These are phyloP conservation scores for Backusella luteola DNA, from an alignment of 192 early-diverging fungal species.

Conservation along the genomic window DNA sequence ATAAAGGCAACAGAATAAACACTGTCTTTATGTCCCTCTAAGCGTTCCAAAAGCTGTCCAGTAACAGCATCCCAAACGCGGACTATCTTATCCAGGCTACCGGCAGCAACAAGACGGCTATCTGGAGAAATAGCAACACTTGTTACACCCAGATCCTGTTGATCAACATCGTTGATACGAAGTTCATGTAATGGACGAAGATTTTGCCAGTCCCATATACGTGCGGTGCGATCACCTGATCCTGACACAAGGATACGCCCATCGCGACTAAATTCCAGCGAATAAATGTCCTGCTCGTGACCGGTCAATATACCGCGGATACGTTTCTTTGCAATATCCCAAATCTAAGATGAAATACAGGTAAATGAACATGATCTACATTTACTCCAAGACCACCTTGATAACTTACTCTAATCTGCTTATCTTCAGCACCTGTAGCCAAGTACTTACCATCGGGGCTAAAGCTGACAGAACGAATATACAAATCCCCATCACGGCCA, in stretches of 20 bases:
- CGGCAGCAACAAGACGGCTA: constrained; percentile 85
- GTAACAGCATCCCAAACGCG: constrained; percentile 90
- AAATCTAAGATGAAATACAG: constrained; percentile 43
- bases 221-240: constrained; percentile 80
- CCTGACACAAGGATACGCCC: constrained; percentile 89
- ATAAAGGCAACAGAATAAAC: constrained; percentile 97
- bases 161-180: constrained; percentile 73
- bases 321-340: constrained; percentile 66
- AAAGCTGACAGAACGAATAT: constrained; percentile 96
- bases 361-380: neutral
- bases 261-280: constrained; percentile 90
- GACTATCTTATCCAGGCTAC: constrained; percentile 94
- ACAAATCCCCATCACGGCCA: constrained; percentile 81
- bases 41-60: constrained; percentile 80
- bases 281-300: constrained; percentile 99
- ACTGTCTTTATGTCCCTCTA: constrained; percentile 95
- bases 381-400: neutral
- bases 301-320: constrained; percentile 74
- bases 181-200: constrained; percentile 73
- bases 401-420: constrained; percentile 75
- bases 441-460: constrained; percentile 87
- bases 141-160: constrained; percentile 93
- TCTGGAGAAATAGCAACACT: constrained; percentile 96
- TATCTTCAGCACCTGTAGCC: constrained; percentile 97
- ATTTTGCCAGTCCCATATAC: constrained; percentile 86